Evolutionary conservation across 1,284 basidiomycete species (phyloP).

Genomic region (Cutaneotrichosporon spelunceum): DNA sequence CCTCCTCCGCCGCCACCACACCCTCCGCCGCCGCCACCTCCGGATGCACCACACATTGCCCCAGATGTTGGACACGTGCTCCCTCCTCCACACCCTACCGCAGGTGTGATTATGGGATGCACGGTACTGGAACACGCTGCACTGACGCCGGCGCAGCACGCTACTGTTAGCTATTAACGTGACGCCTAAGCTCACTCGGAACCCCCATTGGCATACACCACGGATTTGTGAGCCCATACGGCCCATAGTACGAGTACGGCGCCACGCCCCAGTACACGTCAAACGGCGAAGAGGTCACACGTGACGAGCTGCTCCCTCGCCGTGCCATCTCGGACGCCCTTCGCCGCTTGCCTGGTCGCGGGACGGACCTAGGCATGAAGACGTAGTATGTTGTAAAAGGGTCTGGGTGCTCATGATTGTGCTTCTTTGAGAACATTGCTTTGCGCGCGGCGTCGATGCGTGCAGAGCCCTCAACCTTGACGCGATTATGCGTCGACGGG

Average conservation of each 20-base stretch:
- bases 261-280: conserved; percentile 23
- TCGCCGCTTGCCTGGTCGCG: conserved; percentile 2
- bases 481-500: conserved; percentile 21
- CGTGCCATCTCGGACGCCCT: neutral
- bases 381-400: conserved; percentile 17
- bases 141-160: neutral
- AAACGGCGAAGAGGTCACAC: neutral
- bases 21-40: neutral
- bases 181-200: neutral
- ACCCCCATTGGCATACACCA: conserved; percentile 8
- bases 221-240: conserved; percentile 8
- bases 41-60: neutral
- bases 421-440: neutral
- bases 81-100: neutral
- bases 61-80: neutral
- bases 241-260: conserved; percentile 7
- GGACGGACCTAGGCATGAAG: conserved; percentile 14
- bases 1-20: neutral
- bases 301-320: neutral
- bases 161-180: neutral
- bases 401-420: conserved; percentile 9
- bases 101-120: neutral
- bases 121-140: neutral
- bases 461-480: conserved; percentile 7
- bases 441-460: neutral